Base-by-base conservation (phyloP, 208 protist genomes). In the Eutreptiella sp. region DNA sequence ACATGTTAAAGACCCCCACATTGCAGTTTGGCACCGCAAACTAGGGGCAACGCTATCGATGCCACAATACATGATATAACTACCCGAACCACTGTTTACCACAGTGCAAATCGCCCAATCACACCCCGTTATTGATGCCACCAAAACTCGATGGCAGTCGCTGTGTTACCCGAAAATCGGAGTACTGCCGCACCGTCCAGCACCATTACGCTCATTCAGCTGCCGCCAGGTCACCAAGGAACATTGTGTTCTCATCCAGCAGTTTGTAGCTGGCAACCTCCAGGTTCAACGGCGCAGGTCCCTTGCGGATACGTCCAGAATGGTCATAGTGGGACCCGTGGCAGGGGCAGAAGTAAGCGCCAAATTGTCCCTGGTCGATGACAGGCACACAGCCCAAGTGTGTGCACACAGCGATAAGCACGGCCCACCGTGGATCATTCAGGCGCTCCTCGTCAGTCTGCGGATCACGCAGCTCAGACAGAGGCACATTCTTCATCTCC, bases 331-430 rank as follows among this genome's bases (percentile, higher is more conserved):
- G 93, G 63, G 87, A 95, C 72, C 95, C 96, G 79, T 99, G 96
- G 87, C 96, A 99, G 5, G 96, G 96, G 79, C 96, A 99, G 84
- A 98, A 98, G 82, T 92, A 98, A 42, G 91, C 94, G 65, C 84
- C 85, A 73, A 89, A 97, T 48, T 96, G 88, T 38, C 96, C 96
- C 54, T 88, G 86, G 66, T 95, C 93, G 33, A 79, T 79, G 55
- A 98, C 89, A 53, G 96, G 96, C 31, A 99, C 90, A 63, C 96
- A 99, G 69, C 96, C 96, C 9, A 99, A 79, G 76, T 99, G 96
- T 9, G 96, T 99, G 84, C 96, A 99, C 42, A 99, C 94, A 66
- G 93, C 96, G 64, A 98, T 85, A 2, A 97, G 72, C 33, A 99
- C 79, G 23, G 95, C 83, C 82, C 85, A 94, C 42, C 78, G 77